Evolutionary conservation across 176 grass and related monocot genomes (phyloP), one percentile per base, ranked within the genome.

Genomic region (Stipa capillata): DNA sequence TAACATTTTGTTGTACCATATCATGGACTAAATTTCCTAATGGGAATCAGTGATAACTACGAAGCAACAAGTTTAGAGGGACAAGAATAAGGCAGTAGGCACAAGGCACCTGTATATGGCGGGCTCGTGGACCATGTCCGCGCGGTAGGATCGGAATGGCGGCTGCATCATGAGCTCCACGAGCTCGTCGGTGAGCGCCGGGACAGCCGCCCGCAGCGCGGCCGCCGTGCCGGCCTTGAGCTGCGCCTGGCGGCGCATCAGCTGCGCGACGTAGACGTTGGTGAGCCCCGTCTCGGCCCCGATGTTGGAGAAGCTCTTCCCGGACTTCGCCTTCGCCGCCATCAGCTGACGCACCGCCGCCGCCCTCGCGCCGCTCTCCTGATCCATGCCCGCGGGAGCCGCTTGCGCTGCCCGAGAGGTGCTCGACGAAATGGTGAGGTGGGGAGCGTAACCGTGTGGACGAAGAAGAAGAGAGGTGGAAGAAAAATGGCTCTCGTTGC

Each of bases 231-330:
- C 90, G 2, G 87, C 58, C 79, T 91, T 94, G 73, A 98, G 92
- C 73, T 93, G 92, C 25, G 95, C 95, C 87, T 92, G 95, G 44
- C 95, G 91, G 17, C 89, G 91, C 61, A 97, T 89, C 69, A 97
- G 77, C 83, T 97, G 95, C 37, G 85, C 89, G 21, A 94, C 92
- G 69, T 98, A 98, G 67, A 94, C 95, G 71, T 98, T 98, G 67
- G 92, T 92, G 62, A 98, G 92, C 25, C 92, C 89, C 56, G 91
- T 92, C 92, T 97, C 85, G 48, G 82, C 85, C 18, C 87, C 89
- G 31, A 94, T 90, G 42, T 87, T 72, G 15, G 89, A 80, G 89
- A 87, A 94, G 80, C 67, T 90, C 95, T 90, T 98, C 44, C 85
- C 77, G 50, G 85, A 88, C 77, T 41, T 57, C 25, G 45, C 90